phyloP scores from a whole-genome alignment of 176 grass and related monocot genomes.

The Areca catechu region DNA sequence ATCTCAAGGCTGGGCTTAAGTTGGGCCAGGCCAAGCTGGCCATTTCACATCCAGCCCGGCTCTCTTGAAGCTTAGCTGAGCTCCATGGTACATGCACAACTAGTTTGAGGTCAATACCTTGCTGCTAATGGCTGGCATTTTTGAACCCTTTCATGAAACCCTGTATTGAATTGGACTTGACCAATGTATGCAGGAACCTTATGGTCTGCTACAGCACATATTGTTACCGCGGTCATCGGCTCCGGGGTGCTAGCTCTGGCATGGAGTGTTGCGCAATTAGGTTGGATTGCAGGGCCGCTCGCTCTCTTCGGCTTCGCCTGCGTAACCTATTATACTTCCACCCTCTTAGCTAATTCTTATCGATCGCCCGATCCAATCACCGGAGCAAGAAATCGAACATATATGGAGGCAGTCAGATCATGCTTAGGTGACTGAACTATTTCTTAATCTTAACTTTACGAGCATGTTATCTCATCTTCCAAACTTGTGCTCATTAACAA shows the following conservation, averaged over 20 bases:
- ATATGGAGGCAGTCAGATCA: constrained; percentile 19
- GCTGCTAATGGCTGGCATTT: not conserved
- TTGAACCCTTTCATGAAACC: not conserved
- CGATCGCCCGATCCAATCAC: constrained; percentile 14
- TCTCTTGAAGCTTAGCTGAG: too few relatives aligned
- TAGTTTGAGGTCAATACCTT: too few relatives aligned
- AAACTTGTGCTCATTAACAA: too few relatives aligned
- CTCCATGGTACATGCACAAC: too few relatives aligned
- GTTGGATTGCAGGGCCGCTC: constrained; percentile 20
- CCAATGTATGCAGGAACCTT: constrained; percentile 18
- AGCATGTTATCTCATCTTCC: too few relatives aligned
- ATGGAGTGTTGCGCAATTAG: constrained; percentile 25
- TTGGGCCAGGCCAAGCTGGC: too few relatives aligned
- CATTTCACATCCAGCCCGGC: too few relatives aligned
- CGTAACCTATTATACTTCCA: constrained; percentile 7
- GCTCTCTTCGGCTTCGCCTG: constrained; percentile 2
- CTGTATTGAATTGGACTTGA: not conserved
- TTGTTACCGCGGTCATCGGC: constrained; percentile 28
- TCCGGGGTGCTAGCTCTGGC: constrained; percentile 25
- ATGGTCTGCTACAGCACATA: constrained; percentile 21
- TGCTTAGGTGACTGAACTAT: not conserved
- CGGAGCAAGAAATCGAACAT: constrained; percentile 5
- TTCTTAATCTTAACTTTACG: too few relatives aligned
- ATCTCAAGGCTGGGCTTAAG: too few relatives aligned
- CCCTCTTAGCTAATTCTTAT: constrained; percentile 15